Conservation (phyloP, 805 yeast species). For the Saccharomycopsis lassenensis region DNA sequence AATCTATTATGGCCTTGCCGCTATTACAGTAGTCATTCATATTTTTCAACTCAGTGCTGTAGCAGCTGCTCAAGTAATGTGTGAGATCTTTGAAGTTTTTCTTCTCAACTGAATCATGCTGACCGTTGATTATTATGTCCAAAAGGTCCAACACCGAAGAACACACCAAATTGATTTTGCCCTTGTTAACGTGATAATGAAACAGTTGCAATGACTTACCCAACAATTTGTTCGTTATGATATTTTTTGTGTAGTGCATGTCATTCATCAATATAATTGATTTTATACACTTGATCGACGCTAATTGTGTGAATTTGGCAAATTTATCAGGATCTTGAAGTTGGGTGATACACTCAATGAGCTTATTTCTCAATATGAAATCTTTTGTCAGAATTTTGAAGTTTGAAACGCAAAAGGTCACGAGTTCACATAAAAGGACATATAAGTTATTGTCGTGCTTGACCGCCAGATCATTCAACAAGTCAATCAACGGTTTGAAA, state of each 20-base stretch:
- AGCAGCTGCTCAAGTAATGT: slow-evolving; percentile 1
- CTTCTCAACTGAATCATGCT: slow-evolving; percentile 5
- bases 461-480: slow-evolving; percentile 10
- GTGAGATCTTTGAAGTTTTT: slow-evolving; percentile 6
- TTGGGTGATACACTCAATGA: slow-evolving; percentile 44
- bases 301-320: slow-evolving; percentile 45
- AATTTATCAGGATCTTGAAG: slow-evolving; percentile 29
- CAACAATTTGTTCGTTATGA: slow-evolving; percentile 45
- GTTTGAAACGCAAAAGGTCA: slow-evolving; percentile 54
- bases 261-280: slow-evolving; percentile 53
- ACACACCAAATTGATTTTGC: slow-evolving; percentile 49
- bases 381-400: slow-evolving; percentile 48
- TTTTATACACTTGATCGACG: slow-evolving; percentile 61
- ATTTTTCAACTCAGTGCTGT: not conserved
- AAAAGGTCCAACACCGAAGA: slow-evolving; percentile 68
- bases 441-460: not conserved
- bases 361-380: slow-evolving; percentile 49
- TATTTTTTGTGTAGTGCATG: slow-evolving; percentile 42
- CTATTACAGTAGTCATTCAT: slow-evolving; percentile 4
- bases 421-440: slow-evolving; percentile 50
- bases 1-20: slow-evolving; percentile 9
- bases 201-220: slow-evolving; percentile 35
- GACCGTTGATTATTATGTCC: slow-evolving; percentile 28
- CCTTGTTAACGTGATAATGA: slow-evolving; percentile 35
- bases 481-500: slow-evolving; percentile 38